Percentiles rank a stretch among this genome's conserved stretches.
Evolutionary conservation across 2,329 filamentous ascomycete species (phyloP).

Genomic region (Lasiodiplodia citricola): DNA sequence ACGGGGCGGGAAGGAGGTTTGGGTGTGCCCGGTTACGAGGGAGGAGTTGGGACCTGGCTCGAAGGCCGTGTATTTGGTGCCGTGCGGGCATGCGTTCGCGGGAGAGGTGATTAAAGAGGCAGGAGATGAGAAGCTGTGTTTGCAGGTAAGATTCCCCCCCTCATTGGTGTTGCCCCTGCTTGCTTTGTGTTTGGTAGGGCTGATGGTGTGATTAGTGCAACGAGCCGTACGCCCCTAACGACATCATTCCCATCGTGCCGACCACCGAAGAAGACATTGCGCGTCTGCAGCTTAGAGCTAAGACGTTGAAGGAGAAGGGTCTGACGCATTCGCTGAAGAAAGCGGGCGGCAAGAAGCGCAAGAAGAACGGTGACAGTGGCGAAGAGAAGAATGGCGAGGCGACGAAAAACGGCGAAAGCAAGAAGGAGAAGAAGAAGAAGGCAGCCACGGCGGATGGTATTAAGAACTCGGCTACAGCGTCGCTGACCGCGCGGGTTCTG

Average conservation of each 20-base stretch:
- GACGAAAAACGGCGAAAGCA: background rate
- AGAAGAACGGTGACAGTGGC: slow-evolving; percentile 59
- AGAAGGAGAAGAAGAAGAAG: slow-evolving; percentile 9
- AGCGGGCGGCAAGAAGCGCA: slow-evolving; percentile 58
- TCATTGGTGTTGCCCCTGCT: too few species aligned
- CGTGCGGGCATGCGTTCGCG: slow-evolving; percentile 93
- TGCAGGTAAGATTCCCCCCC: slow-evolving; percentile 51
- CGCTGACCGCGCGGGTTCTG: slow-evolving; percentile 82
- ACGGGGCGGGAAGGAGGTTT: slow-evolving; percentile 40
- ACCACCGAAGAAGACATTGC: slow-evolving; percentile 72
- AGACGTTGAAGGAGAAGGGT: slow-evolving; percentile 71
- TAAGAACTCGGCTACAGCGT: slow-evolving; percentile 86
- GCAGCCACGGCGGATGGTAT: slow-evolving; percentile 61
- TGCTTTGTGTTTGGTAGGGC: background rate
- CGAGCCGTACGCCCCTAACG: slow-evolving; percentile 71
- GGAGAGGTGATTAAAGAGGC: slow-evolving; percentile 85
- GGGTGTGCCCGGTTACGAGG: slow-evolving; percentile 85
- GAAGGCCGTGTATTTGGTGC: slow-evolving; percentile 87
- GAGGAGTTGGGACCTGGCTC: slow-evolving; percentile 81
- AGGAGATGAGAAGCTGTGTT: slow-evolving; percentile 62
- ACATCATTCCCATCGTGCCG: slow-evolving; percentile 84
- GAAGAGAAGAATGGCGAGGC: slow-evolving; percentile 30
- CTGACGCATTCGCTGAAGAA: slow-evolving; percentile 91
- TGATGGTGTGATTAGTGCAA: slow-evolving; percentile 64
- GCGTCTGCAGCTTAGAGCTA: slow-evolving; percentile 67